Percentiles rank a stretch among this genome's conserved stretches.
These are phyloP conservation scores for Raddia distichophylla DNA, from an alignment of 176 grass and related monocot genomes.

Conservation along the genomic window DNA sequence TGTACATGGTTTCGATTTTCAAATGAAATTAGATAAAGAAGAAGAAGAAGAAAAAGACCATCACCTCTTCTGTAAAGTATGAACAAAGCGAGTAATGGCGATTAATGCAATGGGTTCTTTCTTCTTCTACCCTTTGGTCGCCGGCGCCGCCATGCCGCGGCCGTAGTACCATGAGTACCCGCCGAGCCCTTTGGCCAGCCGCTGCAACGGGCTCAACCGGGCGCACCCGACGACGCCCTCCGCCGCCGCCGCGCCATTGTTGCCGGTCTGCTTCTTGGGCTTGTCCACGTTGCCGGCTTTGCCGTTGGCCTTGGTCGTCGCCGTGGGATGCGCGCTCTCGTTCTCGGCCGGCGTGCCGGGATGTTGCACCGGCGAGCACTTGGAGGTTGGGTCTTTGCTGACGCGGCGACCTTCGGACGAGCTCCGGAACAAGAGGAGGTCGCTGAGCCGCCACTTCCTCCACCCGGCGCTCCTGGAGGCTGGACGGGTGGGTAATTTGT, in stretches of 20 bases:
- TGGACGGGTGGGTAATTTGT: neutral
- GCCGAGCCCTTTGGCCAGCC: slow-evolving; percentile 58
- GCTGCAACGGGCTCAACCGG: slow-evolving; percentile 65
- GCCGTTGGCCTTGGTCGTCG: neutral
- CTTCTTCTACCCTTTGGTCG: slow-evolving; percentile 44
- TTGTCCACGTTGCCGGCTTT: slow-evolving; percentile 32
- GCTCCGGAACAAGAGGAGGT: slow-evolving; percentile 85
- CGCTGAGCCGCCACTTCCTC: slow-evolving; percentile 75
- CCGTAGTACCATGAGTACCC: slow-evolving; percentile 54
- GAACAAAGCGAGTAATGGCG: slow-evolving; percentile 33
- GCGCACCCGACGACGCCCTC: slow-evolving; percentile 61
- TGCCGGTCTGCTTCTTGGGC: slow-evolving; percentile 30
- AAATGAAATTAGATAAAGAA: neutral
- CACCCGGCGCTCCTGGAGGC: slow-evolving; percentile 49
- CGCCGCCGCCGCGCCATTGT: slow-evolving; percentile 42
- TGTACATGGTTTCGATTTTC: slow-evolving; percentile 29
- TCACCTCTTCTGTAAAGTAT: slow-evolving; percentile 12
- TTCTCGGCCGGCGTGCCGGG: slow-evolving; percentile 41
- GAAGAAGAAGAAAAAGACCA: neutral
- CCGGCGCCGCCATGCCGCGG: slow-evolving; percentile 44
- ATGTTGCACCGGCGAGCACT: slow-evolving; percentile 36
- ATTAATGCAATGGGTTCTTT: neutral
- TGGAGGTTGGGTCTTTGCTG: slow-evolving; percentile 55
- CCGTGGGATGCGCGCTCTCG: neutral
- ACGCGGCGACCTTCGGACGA: slow-evolving; percentile 58